phyloP scores from a whole-genome alignment of 2,329 filamentous ascomycete species.

The Diaporthe citri region DNA sequence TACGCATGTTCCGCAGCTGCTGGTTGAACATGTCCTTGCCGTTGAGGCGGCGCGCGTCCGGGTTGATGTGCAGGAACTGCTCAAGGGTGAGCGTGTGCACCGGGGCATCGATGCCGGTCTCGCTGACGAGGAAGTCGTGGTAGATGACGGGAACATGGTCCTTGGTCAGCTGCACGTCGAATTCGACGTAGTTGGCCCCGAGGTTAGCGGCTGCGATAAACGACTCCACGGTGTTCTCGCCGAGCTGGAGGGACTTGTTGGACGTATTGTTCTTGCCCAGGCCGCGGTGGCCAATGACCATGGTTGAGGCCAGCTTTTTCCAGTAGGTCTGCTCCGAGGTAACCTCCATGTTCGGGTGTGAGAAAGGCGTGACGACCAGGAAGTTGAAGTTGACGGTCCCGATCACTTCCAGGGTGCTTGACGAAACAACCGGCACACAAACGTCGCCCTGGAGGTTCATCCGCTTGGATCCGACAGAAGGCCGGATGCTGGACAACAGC shows the following conservation, averaged over 20 bases:
- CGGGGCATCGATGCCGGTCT: slow-evolving; percentile 96
- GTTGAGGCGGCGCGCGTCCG: slow-evolving; percentile 62
- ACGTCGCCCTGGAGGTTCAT: slow-evolving; percentile 94
- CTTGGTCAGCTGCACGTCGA: slow-evolving; percentile 98
- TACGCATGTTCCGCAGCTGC: slow-evolving; percentile 47
- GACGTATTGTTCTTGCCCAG: slow-evolving; percentile 90
- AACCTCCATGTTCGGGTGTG: slow-evolving; percentile 92
- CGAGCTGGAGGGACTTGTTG: slow-evolving; percentile 89
- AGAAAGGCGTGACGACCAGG: slow-evolving; percentile 92
- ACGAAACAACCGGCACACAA: slow-evolving; percentile 88
- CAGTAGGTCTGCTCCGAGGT: slow-evolving; percentile 94
- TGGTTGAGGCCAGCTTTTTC: slow-evolving; percentile 91
- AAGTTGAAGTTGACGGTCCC: slow-evolving; percentile 98
- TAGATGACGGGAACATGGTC: slow-evolving; percentile 99
- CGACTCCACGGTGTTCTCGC: slow-evolving; percentile 94
- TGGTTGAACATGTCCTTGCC: slow-evolving; percentile 51
- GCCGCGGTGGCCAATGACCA: slow-evolving; percentile 80
- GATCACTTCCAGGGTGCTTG: slow-evolving; percentile 85
- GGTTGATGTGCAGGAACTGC: slow-evolving; percentile 92
- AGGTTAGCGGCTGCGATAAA: slow-evolving; percentile 97
- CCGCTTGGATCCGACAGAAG: slow-evolving; percentile 84
- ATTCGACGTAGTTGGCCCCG: slow-evolving; percentile 81
- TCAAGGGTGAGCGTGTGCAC: slow-evolving; percentile 95
- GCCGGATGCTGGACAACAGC: slow-evolving; percentile 86
- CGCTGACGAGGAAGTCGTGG: slow-evolving; percentile 97